Conservation (phyloP, 495 filamentous ascomycete species). For the Mytilinidion resinicola region DNA sequence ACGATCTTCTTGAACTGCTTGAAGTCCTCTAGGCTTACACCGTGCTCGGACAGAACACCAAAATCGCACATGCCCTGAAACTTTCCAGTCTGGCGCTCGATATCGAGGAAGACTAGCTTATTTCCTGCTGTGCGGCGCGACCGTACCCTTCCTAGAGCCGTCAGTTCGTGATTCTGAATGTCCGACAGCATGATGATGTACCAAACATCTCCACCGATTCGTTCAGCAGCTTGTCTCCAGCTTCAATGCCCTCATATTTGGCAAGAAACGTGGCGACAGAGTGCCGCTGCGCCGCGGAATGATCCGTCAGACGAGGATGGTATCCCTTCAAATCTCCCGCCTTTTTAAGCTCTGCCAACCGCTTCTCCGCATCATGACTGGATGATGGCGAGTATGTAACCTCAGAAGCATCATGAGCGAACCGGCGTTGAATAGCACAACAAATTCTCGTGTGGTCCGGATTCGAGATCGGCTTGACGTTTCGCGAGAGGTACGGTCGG, state of each 20-base stretch:
- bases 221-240: not conserved
- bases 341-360: constrained; percentile 46
- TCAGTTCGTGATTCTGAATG: constrained; percentile 20
- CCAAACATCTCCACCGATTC: constrained; percentile 12
- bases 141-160: constrained; percentile 54
- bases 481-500: constrained; percentile 45
- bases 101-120: constrained; percentile 78
- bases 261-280: constrained; percentile 10
- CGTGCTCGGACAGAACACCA: constrained; percentile 42
- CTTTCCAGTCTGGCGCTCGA: constrained; percentile 58
- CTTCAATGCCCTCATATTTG: constrained; percentile 20
- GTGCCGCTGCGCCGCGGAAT: constrained; percentile 12
- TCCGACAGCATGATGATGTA: not conserved
- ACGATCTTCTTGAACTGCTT: constrained; percentile 53
- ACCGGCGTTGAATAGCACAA: constrained; percentile 29
- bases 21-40: constrained; percentile 45
- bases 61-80: constrained; percentile 71
- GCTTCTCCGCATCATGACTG: constrained; percentile 32
- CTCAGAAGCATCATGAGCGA: not conserved
- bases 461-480: constrained; percentile 23
- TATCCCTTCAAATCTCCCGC: constrained; percentile 36
- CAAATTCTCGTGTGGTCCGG: constrained; percentile 45
- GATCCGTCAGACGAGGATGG: constrained; percentile 46
- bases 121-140: constrained; percentile 53
- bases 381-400: constrained; percentile 6